Conservation (phyloP, 768 basidiomycete species). For the Naganishia antarctica region DNA sequence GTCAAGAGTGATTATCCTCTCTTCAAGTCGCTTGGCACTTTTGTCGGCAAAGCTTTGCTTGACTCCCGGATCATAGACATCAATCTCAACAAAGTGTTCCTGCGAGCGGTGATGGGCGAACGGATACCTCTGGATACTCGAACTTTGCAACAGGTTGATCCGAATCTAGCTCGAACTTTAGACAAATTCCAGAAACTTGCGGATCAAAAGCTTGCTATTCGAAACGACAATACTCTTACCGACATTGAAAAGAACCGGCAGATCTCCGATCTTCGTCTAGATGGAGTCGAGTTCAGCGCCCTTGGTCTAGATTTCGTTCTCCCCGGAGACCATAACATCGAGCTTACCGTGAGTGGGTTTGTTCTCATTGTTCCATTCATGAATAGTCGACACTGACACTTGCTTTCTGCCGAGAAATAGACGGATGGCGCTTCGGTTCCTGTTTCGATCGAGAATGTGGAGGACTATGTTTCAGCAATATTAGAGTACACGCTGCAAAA, state of each 20-base stretch:
- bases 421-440: conserved; percentile 70
- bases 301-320: conserved; percentile 92
- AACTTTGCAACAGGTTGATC: conserved; percentile 81
- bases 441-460: conserved; percentile 81
- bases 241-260: background rate
- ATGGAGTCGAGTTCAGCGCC: conserved; percentile 69
- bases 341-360: conserved; percentile 69
- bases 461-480: conserved; percentile 81
- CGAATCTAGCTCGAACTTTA: conserved; percentile 77
- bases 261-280: conserved; percentile 19
- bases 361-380: background rate
- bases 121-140: conserved; percentile 76
- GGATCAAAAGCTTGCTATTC: conserved; percentile 53
- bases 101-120: conserved; percentile 81
- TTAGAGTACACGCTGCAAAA: conserved; percentile 80
- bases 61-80: conserved; percentile 97
- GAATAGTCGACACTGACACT: conserved; percentile 14
- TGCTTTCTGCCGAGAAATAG: conserved; percentile 49
- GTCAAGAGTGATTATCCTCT: conserved; percentile 11
- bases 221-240: conserved; percentile 44
- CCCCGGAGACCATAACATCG: conserved; percentile 82
- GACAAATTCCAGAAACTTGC: conserved; percentile 63
- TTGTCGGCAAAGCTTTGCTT: conserved; percentile 92
- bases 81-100: conserved; percentile 89
- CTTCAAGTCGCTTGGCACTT: conserved; percentile 86